Percentiles rank a stretch among this genome's conserved stretches.
Evolutionary conservation across 148 eudicot genomes (phyloP).

Genomic region (Rhododendron vialii): DNA sequence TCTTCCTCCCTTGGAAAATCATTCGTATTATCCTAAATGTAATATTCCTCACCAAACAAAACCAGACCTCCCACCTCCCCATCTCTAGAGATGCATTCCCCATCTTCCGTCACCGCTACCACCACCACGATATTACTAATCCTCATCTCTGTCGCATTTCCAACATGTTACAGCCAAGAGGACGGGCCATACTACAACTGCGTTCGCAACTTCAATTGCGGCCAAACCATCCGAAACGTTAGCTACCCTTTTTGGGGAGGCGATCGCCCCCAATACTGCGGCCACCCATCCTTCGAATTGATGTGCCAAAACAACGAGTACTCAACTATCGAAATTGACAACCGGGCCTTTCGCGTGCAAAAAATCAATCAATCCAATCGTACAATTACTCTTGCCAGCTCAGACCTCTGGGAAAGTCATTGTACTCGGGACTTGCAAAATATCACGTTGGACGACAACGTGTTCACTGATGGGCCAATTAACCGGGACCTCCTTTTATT

Average conservation of each 20-base stretch:
- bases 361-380: background rate
- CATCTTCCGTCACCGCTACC: background rate
- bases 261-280: constrained; percentile 16
- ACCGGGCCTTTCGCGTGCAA: background rate
- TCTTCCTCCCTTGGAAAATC: too few relatives aligned
- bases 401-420: background rate
- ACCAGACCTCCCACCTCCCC: background rate
- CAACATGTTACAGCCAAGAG: background rate
- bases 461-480: background rate
- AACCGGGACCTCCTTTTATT: background rate
- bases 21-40: too few relatives aligned
- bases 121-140: background rate
- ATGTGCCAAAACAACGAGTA: constrained; percentile 1
- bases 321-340: background rate
- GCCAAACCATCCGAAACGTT: background rate
- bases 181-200: background rate
- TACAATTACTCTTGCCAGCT: background rate
- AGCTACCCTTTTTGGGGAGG: constrained; percentile 36
- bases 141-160: background rate
- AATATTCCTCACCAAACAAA: background rate
- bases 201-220: background rate
- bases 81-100: background rate
- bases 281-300: constrained; percentile 11
- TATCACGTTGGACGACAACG: background rate
- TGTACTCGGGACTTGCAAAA: background rate